Base-by-base conservation (phyloP, 352 stramenopile species). In the Globisporangium alternatum region DNA sequence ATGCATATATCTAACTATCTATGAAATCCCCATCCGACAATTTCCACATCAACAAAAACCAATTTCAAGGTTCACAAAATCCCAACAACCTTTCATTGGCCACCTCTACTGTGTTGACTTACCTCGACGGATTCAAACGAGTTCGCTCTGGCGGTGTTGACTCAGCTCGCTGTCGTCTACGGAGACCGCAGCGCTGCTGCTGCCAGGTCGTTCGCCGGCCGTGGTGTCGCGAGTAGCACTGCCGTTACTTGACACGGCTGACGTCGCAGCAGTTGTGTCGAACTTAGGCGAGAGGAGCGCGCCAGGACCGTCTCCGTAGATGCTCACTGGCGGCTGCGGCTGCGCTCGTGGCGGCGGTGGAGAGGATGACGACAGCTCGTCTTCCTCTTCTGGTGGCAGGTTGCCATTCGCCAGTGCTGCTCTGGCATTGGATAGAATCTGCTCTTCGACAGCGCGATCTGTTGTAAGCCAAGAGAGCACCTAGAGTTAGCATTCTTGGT, bases 241-340 rank as follows among this genome's bases (percentile, higher is more conserved):
- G 19, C 5, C 31, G 13, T 43, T 21, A n/a, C 17, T 58, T 31
- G 52, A 17, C n/a, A 43, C 15, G 15, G 31, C 31, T 5, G n/a
- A 31, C 6, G 31, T 1, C 12, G 52, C 37, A 45, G 30, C 31
- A 10, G 51, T 43, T 8, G 35, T 25, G n/a, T 58, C 48, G 30
- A 52, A 5, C 0, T 48, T 49, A 52, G 56, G 47, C 6, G 62
- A 25, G 25, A 67, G 6, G 33, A 67, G 22, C 44, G 54, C 54
- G 7, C 62, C 54, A 1, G 44, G 53, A 13, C 55, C 62, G 15
- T 62, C 62, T 31, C 62, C 44, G 13, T 67, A 67, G n/a, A 51
- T 43, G 9, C 54, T 43, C 5, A 17, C 19, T 25, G 45, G 21
- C 45, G 8, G 19, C 52, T 43, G 31, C n/a, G 8, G 8, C 15